These are phyloP conservation scores for Aspergillus ustus DNA, from an alignment of 2,329 filamentous ascomycete species.

Conservation along the genomic window DNA sequence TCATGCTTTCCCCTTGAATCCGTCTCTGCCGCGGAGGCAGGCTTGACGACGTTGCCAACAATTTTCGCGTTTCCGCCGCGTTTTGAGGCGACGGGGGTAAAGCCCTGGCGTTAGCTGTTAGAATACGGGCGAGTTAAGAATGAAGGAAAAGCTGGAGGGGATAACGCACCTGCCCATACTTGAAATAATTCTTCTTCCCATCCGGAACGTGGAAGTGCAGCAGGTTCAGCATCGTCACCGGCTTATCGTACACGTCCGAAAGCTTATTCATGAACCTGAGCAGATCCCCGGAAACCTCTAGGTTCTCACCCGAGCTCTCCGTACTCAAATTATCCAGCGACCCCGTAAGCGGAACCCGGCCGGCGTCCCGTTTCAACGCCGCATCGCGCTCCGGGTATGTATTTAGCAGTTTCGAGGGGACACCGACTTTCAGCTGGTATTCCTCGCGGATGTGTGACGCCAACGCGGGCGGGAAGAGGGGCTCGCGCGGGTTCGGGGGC, in stretches of 20 bases:
- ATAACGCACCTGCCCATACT: slow-evolving; percentile 55
- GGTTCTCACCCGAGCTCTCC: slow-evolving; percentile 49
- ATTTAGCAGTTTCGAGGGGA: slow-evolving; percentile 42
- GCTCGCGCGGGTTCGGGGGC: slow-evolving; percentile 4
- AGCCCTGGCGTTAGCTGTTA: slow-evolving; percentile 17
- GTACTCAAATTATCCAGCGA: slow-evolving; percentile 33
- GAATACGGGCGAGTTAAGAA: neutral
- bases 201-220: slow-evolving; percentile 59
- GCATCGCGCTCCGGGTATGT: slow-evolving; percentile 31
- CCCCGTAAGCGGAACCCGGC: slow-evolving; percentile 29
- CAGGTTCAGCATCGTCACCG: slow-evolving; percentile 68
- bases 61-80: slow-evolving; percentile 66
- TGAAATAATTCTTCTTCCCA: slow-evolving; percentile 58
- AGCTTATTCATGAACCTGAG: slow-evolving; percentile 53
- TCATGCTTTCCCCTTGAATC: slow-evolving; percentile 32
- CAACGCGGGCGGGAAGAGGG: slow-evolving; percentile 27
- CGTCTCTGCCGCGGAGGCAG: slow-evolving; percentile 17
- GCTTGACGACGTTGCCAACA: slow-evolving; percentile 60
- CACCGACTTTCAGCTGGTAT: slow-evolving; percentile 39
- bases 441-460: slow-evolving; percentile 30
- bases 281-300: slow-evolving; percentile 60
- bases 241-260: slow-evolving; percentile 37
- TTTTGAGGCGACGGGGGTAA: slow-evolving; percentile 52
- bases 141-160: neutral
- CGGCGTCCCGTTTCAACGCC: slow-evolving; percentile 25